Evolutionary conservation across 805 yeast genomes (phyloP), one percentile per base, ranked within the genome.

Genomic region (Ogataea pilisensis): DNA sequence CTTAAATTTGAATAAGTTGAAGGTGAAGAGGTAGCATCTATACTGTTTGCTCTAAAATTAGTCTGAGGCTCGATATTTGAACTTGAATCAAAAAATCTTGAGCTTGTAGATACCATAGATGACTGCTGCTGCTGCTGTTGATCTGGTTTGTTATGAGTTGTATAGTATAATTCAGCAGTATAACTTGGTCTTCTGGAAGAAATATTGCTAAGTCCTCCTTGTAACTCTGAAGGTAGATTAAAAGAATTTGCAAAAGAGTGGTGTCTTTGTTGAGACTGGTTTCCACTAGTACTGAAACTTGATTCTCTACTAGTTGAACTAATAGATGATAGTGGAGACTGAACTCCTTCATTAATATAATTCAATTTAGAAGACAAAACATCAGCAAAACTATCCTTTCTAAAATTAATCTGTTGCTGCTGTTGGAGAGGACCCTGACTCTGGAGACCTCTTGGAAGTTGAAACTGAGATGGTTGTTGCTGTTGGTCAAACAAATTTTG

Each of bases 121-220:
- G 41, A 49, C 9, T 35, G 33, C 20, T 36, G 39, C n/a, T 29
- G 42, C n/a, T 19, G 38, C 30, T 48, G 57, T 20, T 43, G 49
- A 22, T 57, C 58, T 30, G 50, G 39, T 34, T 44, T 43, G 25
- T 48, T 44, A 30, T 55, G 55, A 12, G 46, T 48, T 4, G 53
- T 44, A 57, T 75, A 62, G 20, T 80, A 74, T 43, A 76, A 68
- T 54, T 82, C 91, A 2, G 89, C 85, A 11, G 87, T 80, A 55
- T 79, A 83, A 39, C 83, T 75, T 12, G 90, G 88, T 61, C 93
- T 73, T 61, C 93, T 71, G 9, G 84, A 76, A 19, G 76, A 72
- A 32, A 80, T 78, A 41, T 68, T 77, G 22, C 77, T 76, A 2
- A 80, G 64, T 0, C 85, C 85, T 33, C 85, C 85, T 57, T 79